A percentile compares a stretch with the other conserved stretches of the same genome.
phyloP scores from a whole-genome alignment of 1,284 basidiomycete genomes.

The Boletellus deceptivus region DNA sequence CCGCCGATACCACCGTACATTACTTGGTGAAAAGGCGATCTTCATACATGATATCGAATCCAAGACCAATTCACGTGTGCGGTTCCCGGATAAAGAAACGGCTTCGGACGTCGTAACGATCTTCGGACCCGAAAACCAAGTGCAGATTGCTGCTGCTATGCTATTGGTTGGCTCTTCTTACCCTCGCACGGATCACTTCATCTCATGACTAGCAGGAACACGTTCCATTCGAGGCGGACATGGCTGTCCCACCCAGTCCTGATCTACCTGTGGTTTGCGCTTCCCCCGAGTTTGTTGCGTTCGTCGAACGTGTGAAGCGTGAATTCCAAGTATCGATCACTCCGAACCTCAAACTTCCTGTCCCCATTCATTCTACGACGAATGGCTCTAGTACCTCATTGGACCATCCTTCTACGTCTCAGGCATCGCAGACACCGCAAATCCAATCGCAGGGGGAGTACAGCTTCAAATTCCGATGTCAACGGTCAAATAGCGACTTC shows the following conservation, averaged over 20 bases:
- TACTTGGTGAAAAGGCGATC: slow-evolving; percentile 94
- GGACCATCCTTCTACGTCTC: slow-evolving; percentile 27
- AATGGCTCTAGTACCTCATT: slow-evolving; percentile 31
- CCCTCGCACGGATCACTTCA: not conserved
- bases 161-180: slow-evolving; percentile 62
- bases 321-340: slow-evolving; percentile 90
- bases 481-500: slow-evolving; percentile 92
- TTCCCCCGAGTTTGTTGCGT: slow-evolving; percentile 78
- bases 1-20: slow-evolving; percentile 89
- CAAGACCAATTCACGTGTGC: slow-evolving; percentile 93
- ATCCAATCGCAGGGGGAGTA: slow-evolving; percentile 67
- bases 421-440: slow-evolving; percentile 28
- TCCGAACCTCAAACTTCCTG: slow-evolving; percentile 63
- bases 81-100: slow-evolving; percentile 94
- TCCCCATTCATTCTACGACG: slow-evolving; percentile 29
- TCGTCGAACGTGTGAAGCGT: slow-evolving; percentile 88
- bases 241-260: slow-evolving; percentile 82
- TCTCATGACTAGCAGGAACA: slow-evolving; percentile 66
- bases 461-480: slow-evolving; percentile 94
- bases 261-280: slow-evolving; percentile 76
- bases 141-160: slow-evolving; percentile 96
- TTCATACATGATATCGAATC: slow-evolving; percentile 97
- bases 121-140: slow-evolving; percentile 95
- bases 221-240: slow-evolving; percentile 96
- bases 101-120: slow-evolving; percentile 91